A percentile compares a stretch with the other conserved stretches of the same genome.
These are phyloP conservation scores for Geranium rotundifolium DNA, from an alignment of 345 rosid species.

Conservation along the genomic window DNA sequence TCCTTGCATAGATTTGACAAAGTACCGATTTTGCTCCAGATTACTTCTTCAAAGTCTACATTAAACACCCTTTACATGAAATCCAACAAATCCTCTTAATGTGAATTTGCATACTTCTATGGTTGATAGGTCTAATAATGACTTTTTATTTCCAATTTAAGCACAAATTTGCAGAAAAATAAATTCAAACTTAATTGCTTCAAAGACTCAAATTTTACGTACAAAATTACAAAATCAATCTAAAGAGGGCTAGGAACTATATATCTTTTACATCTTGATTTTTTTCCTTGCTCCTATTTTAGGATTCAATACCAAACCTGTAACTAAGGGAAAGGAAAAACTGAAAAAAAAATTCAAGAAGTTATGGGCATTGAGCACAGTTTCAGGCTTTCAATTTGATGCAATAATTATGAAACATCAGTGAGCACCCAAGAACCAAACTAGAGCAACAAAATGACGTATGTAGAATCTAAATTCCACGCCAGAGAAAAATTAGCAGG, in stretches of 20 bases:
- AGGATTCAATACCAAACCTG: background rate
- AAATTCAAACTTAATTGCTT: no score
- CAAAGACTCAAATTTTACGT: background rate
- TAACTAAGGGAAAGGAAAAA: background rate
- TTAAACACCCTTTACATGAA: background rate
- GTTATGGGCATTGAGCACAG: background rate
- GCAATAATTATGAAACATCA: no score
- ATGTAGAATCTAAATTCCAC: constrained; percentile 9
- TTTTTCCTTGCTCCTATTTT: background rate
- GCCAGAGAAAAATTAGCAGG: constrained; percentile 30
- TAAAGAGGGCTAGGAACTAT: background rate
- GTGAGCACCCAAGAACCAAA: constrained; percentile 1
- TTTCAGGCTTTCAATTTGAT: background rate
- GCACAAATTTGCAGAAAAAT: background rate
- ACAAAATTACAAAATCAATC: background rate
- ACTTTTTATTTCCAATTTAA: constrained; percentile 1
- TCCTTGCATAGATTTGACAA: constrained; percentile 4
- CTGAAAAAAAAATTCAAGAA: background rate
- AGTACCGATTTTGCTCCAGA: background rate
- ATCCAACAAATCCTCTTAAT: background rate
- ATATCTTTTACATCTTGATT: background rate
- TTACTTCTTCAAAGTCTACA: background rate
- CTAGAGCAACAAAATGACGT: constrained; percentile 8
- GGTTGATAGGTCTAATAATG: constrained; percentile 2
- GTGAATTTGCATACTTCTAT: background rate